phyloP scores from a whole-genome alignment of 2,329 filamentous ascomycete genomes.

The Cladorrhinum sp. region DNA sequence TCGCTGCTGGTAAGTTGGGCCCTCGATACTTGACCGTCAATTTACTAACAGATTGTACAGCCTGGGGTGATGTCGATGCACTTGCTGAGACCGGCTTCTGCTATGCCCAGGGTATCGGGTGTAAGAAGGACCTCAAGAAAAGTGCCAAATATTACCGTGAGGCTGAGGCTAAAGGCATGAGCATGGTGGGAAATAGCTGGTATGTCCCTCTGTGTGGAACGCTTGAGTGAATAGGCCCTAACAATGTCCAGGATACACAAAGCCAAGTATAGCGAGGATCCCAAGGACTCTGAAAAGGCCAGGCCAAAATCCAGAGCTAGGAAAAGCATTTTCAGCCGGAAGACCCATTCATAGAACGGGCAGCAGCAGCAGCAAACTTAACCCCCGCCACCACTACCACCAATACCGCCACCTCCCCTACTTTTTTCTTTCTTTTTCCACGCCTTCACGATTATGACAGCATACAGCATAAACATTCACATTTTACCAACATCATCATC shows the following conservation, averaged over 20 bases:
- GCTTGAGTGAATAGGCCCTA: neutral
- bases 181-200: slow-evolving; percentile 98
- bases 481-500: slow-evolving; percentile 15
- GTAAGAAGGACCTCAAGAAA: slow-evolving; percentile 94
- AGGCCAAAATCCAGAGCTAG: slow-evolving; percentile 75
- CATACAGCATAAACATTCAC: slow-evolving; percentile 6
- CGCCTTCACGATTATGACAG: slow-evolving; percentile 24
- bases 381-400: neutral
- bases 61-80: slow-evolving; percentile 93
- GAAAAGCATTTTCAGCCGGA: slow-evolving; percentile 61
- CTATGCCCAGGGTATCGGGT: slow-evolving; percentile 89
- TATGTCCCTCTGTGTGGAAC: slow-evolving; percentile 47
- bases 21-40: neutral
- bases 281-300: slow-evolving; percentile 54
- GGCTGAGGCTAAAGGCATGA: slow-evolving; percentile 91
- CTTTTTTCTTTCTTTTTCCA: neutral
- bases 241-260: slow-evolving; percentile 78
- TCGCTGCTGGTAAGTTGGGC: slow-evolving; percentile 69
- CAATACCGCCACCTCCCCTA: neutral
- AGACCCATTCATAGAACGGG: slow-evolving; percentile 21
- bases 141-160: slow-evolving; percentile 85
- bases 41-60: slow-evolving; percentile 36
- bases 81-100: slow-evolving; percentile 93
- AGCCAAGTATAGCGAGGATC: slow-evolving; percentile 78
- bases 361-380: slow-evolving; percentile 1